Evolutionary conservation across 768 basidiomycete species (phyloP).

Genomic region (Agrocybe pediades): DNA sequence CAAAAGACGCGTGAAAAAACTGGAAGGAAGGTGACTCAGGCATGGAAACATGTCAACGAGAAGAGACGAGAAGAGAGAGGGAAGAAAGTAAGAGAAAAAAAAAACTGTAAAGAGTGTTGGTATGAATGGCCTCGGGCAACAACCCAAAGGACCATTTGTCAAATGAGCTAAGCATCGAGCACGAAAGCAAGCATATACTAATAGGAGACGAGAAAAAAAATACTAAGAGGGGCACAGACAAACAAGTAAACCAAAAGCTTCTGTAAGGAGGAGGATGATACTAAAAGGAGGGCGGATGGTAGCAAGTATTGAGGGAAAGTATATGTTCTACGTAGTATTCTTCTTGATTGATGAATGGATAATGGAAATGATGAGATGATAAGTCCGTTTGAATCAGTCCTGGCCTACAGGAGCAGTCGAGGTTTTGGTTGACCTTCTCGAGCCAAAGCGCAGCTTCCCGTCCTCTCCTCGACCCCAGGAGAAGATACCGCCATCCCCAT

Average conservation of each 20-base stretch:
- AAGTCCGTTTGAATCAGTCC: conserved; percentile 14
- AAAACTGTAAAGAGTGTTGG: conserved; percentile 1
- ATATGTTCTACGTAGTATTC: conserved; percentile 4
- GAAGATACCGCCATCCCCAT: conserved; percentile 58
- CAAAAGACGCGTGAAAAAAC: conserved; percentile 10
- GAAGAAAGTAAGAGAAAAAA: conserved; percentile 29
- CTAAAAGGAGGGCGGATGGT: conserved; percentile 14
- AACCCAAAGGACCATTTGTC: conserved; percentile 29
- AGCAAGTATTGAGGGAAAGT: conserved; percentile 5
- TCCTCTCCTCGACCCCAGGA: conserved; percentile 66
- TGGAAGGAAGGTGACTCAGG: neutral
- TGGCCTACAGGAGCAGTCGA: conserved; percentile 30
- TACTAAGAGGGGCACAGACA: conserved; percentile 8
- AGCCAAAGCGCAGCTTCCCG: conserved; percentile 75
- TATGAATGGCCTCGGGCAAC: conserved; percentile 9
- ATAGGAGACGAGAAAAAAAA: conserved; percentile 9
- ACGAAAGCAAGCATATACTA: conserved; percentile 4
- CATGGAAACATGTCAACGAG: conserved; percentile 10
- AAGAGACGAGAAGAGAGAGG: conserved; percentile 22
- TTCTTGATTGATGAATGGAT: neutral
- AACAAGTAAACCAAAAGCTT: neutral
- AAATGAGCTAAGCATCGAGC: neutral
- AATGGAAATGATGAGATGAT: neutral
- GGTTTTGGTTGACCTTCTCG: conserved; percentile 57
- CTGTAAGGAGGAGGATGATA: conserved; percentile 3